phyloP scores from a whole-genome alignment of 2,329 filamentous ascomycete species.

The Fonsecaea nubica region DNA sequence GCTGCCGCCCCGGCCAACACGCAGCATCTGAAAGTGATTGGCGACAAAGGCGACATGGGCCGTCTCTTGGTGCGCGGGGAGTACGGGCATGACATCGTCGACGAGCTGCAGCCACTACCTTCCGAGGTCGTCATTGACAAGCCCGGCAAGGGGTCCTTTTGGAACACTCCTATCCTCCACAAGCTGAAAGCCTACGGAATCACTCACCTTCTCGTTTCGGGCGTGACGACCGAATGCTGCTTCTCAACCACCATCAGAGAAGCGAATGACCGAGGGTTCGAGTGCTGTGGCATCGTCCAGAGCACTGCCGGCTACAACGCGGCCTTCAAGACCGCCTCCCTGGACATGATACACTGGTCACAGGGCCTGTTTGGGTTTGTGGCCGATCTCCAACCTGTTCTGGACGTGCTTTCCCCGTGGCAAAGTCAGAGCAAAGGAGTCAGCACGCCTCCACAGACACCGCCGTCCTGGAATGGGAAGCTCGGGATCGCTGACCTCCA shows the following conservation, averaged over 20 bases:
- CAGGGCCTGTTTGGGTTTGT: constrained; percentile 48
- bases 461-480: constrained; percentile 49
- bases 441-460: constrained; percentile 40
- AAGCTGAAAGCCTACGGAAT: constrained; percentile 61
- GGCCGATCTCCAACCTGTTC: constrained; percentile 40
- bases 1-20: constrained; percentile 54
- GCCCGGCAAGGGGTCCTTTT: constrained; percentile 66
- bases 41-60: constrained; percentile 62
- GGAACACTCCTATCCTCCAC: constrained; percentile 62
- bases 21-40: constrained; percentile 57
- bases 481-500: constrained; percentile 54
- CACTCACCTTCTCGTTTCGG: constrained; percentile 64
- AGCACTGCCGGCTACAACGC: constrained; percentile 49
- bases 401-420: constrained; percentile 35
- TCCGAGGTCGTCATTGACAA: constrained; percentile 65
- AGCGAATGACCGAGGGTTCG: constrained; percentile 66
- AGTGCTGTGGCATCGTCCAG: constrained; percentile 61
- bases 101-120: constrained; percentile 59
- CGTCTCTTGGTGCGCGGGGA: constrained; percentile 60
- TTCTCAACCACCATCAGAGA: constrained; percentile 64
- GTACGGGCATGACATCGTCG: constrained; percentile 62
- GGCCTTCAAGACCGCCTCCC: constrained; percentile 46
- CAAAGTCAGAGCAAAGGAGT: constrained; percentile 29
- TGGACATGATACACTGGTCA: constrained; percentile 48
- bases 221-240: constrained; percentile 66